Conservation (phyloP, 169 alveolate genomes). For the Plasmodium gonderi region DNA sequence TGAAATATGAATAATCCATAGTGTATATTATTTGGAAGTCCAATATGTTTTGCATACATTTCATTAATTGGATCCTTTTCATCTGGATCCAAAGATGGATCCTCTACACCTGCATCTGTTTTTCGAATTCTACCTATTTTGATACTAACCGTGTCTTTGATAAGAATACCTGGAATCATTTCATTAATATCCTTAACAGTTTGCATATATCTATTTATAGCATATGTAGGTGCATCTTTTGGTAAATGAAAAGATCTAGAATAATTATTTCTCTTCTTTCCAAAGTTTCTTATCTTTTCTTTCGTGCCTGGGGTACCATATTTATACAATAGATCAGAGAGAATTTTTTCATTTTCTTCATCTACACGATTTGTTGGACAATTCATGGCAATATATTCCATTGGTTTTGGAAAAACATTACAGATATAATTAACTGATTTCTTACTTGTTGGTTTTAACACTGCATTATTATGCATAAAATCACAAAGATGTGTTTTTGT, state of each 20-base stretch:
- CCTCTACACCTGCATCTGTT: background rate
- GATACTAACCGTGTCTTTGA: background rate
- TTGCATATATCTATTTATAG: constrained; percentile 5
- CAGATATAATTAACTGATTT: constrained; percentile 30
- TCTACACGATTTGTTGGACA: constrained; percentile 45
- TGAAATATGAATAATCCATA: constrained; percentile 55
- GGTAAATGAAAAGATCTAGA: constrained; percentile 8
- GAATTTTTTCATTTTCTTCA: constrained; percentile 26
- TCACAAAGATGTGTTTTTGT: constrained; percentile 49
- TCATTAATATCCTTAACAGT: background rate
- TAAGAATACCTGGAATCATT: constrained; percentile 44
- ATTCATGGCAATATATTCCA: constrained; percentile 43
- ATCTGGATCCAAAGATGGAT: background rate
- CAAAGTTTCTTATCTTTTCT: background rate
- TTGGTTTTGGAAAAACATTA: constrained; percentile 34
- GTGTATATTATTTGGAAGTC: constrained; percentile 8
- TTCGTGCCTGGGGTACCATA: background rate
- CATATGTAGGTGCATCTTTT: constrained; percentile 24
- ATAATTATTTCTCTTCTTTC: constrained; percentile 44
- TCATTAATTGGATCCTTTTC: background rate
- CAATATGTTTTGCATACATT: constrained; percentile 1
- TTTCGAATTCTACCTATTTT: background rate
- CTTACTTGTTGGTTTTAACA: constrained; percentile 9
- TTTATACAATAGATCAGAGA: background rate
- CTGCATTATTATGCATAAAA: background rate